Evolutionary conservation across 2,329 filamentous ascomycete genomes (phyloP), one percentile per base, ranked within the genome.

Genomic region (Endocalyx cinctus): DNA sequence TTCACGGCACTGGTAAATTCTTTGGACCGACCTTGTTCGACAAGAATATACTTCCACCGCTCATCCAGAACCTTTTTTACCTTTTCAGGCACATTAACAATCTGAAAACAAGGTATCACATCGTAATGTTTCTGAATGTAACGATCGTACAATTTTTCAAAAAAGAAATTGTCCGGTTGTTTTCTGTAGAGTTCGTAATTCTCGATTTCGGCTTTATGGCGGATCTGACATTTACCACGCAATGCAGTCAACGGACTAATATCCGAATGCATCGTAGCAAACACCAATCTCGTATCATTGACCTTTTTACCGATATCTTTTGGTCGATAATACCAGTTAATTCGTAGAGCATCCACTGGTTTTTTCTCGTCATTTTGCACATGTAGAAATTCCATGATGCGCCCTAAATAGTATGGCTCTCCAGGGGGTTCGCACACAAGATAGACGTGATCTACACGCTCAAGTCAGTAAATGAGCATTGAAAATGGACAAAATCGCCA

Each of bases 51-150:
- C 63, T 86, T 94, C 92, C 92, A 98, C 55, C 89, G 81, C 64
- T 96, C 87, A 60, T 97, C 87, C 29, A 98, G 74, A 35, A 95
- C 89, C 62, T 87, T 94, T 63, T 97, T 97, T 55, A 98, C 90
- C 55, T 84, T 87, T 47, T 84, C 83, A 5, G 92, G 92, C 29
- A 98, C 92, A 57, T 98, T 98, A 67, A 97, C 90, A 52, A 98
- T 92, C 53, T 85, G 80, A 40, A 75, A 78, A 11, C 89, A 94
- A 2, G 92, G 90, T 41, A 98, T 90, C 34, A 96, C 85, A 52
- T 98, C 92, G 71, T 97, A 97, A 62, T 90, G 89, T 43, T 94
- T 89, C 57, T 95, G 88, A 45, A 98, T 97, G 66, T 97, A 98
- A 38, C 92, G 85, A 65, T 98, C 92, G 61, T 94, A 97, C 50